A percentile compares a stretch with the other conserved stretches of the same genome.
Evolutionary conservation across 2,329 filamentous ascomycete genomes (phyloP).

Genomic region (Phaeophleospora eucalypticola): DNA sequence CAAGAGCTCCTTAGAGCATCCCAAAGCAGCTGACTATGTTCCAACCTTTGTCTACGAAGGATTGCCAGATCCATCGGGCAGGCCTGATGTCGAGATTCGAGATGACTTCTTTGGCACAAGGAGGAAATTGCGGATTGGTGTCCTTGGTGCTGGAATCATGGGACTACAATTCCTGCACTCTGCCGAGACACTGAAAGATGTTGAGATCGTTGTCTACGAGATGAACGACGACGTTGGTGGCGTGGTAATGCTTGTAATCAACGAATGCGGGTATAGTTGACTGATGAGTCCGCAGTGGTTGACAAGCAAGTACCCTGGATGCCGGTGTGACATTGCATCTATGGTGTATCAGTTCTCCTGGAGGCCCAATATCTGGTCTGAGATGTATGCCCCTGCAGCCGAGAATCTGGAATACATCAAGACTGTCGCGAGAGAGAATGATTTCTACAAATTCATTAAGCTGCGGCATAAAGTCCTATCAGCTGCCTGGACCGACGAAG

Average conservation of each 20-base stretch:
- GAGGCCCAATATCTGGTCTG: constrained; percentile 25
- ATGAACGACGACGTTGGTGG: constrained; percentile 35
- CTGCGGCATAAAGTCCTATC: constrained; percentile 15
- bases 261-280: not conserved
- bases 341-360: constrained; percentile 35
- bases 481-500: constrained; percentile 17
- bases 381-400: constrained; percentile 22
- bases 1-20: constrained; percentile 4
- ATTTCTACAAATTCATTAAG: constrained; percentile 21
- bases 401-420: constrained; percentile 20
- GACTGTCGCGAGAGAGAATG: constrained; percentile 17
- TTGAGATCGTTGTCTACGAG: constrained; percentile 24
- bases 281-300: not conserved
- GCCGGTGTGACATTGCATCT: constrained; percentile 33
- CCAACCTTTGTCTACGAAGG: constrained; percentile 12
- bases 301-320: constrained; percentile 30
- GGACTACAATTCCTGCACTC: constrained; percentile 22
- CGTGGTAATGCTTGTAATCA: constrained; percentile 9
- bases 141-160: constrained; percentile 22
- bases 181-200: constrained; percentile 17
- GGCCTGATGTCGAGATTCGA: constrained; percentile 11
- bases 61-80: constrained; percentile 9
- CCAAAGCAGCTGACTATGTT: constrained; percentile 9
- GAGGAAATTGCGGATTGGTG: constrained; percentile 17
- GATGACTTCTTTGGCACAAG: constrained; percentile 20